A percentile compares a stretch with the other conserved stretches of the same genome.
These are phyloP conservation scores for Saccharomycopsis malanga DNA, from an alignment of 805 yeast species.

Conservation along the genomic window DNA sequence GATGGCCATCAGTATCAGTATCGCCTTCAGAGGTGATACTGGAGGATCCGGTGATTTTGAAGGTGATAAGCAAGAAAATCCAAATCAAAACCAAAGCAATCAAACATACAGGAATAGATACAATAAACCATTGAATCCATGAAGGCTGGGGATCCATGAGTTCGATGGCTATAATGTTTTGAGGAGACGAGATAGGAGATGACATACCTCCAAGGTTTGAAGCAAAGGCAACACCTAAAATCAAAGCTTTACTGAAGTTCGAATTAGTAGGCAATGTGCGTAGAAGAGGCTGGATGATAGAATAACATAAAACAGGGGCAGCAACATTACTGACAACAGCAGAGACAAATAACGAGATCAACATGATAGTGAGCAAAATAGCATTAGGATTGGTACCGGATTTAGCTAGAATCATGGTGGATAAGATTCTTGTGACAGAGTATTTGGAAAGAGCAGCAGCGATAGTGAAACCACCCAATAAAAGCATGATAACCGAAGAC, in stretches of 20 bases:
- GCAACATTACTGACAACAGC: slow-evolving; percentile 98
- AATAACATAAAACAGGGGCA: slow-evolving; percentile 88
- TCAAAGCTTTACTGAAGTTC: slow-evolving; percentile 72
- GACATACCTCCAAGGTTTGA: slow-evolving; percentile 96
- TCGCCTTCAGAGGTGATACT: background rate
- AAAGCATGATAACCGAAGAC: slow-evolving; percentile 85
- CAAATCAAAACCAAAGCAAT: slow-evolving; percentile 62
- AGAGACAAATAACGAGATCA: slow-evolving; percentile 75
- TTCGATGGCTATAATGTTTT: slow-evolving; percentile 84
- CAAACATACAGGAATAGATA: slow-evolving; percentile 72
- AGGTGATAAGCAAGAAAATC: slow-evolving; percentile 60
- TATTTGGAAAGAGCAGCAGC: slow-evolving; percentile 94
- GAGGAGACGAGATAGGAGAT: slow-evolving; percentile 96
- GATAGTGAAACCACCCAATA: slow-evolving; percentile 88
- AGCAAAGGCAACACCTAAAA: slow-evolving; percentile 87
- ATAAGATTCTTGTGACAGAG: slow-evolving; percentile 77
- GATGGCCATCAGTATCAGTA: background rate
- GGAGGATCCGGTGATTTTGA: slow-evolving; percentile 43
- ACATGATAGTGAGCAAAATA: slow-evolving; percentile 74
- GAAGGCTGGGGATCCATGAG: slow-evolving; percentile 70
- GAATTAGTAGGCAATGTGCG: slow-evolving; percentile 77
- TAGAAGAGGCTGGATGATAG: slow-evolving; percentile 84
- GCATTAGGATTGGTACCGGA: slow-evolving; percentile 84
- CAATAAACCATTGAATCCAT: slow-evolving; percentile 91
- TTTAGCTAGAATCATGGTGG: slow-evolving; percentile 70